A percentile compares a stretch with the other conserved stretches of the same genome.
Evolutionary conservation across 2,329 filamentous ascomycete species (phyloP).

Genomic region (Sporothrix luriei): DNA sequence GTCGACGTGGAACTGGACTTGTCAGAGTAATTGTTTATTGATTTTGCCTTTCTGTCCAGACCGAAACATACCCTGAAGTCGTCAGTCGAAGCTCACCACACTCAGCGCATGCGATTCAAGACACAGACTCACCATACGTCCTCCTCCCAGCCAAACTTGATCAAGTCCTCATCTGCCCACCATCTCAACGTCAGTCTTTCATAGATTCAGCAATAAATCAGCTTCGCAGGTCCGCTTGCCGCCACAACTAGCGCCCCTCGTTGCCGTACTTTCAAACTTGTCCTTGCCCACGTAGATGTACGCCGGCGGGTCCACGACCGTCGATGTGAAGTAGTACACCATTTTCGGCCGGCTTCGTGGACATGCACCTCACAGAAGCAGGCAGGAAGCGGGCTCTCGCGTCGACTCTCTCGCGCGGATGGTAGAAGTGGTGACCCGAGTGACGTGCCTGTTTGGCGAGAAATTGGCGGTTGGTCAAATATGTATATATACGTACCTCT

Average conservation of each 20-base stretch:
- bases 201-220: background rate
- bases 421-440: conserved; percentile 2
- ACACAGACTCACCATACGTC: conserved; percentile 80
- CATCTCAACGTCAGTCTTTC: background rate
- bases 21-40: background rate
- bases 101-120: conserved; percentile 34
- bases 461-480: conserved; percentile 13
- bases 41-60: background rate
- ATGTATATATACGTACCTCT: background rate
- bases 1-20: conserved; percentile 83
- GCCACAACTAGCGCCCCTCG: too few relatives aligned
- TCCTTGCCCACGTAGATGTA: conserved; percentile 98
- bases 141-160: conserved; percentile 90
- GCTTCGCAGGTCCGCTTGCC: background rate
- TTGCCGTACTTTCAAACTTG: conserved; percentile 89
- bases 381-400: background rate
- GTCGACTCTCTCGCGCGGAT: background rate
- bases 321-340: conserved; percentile 97
- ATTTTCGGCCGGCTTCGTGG: conserved; percentile 51
- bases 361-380: background rate
- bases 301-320: conserved; percentile 75
- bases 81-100: conserved; percentile 15
- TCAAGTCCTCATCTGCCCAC: conserved; percentile 84
- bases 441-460: background rate
- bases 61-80: background rate